Percentiles rank a stretch among this genome's conserved stretches.
Evolutionary conservation across 768 basidiomycete genomes (phyloP).

Genomic region (Leccinum truebloodii): DNA sequence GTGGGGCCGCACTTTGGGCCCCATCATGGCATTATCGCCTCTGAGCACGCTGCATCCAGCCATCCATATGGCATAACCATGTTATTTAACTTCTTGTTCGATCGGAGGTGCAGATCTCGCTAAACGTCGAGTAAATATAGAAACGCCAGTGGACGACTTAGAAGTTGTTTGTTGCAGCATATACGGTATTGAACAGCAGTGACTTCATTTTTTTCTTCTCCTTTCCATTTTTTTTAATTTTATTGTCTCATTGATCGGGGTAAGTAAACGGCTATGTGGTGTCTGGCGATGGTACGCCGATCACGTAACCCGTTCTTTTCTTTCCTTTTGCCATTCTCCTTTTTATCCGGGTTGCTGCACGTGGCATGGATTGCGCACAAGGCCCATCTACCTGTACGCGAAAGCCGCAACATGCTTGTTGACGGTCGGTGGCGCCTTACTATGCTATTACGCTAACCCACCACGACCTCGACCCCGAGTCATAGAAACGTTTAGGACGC

Average conservation of each 20-base stretch:
- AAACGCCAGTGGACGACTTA: too few species aligned
- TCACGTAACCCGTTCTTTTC: not conserved
- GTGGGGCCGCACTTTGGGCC: too few species aligned
- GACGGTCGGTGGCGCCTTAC: not conserved
- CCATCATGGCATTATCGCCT: not conserved
- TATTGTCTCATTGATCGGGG: too few species aligned
- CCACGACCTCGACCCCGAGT: too few species aligned
- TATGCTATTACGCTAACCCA: not conserved
- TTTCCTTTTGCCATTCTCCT: not conserved
- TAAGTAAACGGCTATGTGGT: too few species aligned
- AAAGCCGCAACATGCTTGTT: not conserved
- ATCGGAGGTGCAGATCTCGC: not conserved
- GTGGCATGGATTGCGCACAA: too few species aligned
- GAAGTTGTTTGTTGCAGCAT: too few species aligned
- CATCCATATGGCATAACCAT: not conserved
- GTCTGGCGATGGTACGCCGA: too few species aligned
- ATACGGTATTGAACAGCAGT: too few species aligned
- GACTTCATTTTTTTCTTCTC: too few species aligned
- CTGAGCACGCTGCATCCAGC: not conserved
- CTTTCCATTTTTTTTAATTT: too few species aligned
- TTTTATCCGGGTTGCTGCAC: not conserved
- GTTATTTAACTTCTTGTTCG: not conserved
- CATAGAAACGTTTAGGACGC: not conserved
- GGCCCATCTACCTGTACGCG: too few species aligned
- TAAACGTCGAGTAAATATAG: not conserved